Percentiles rank a stretch among this genome's conserved stretches.
Conservation (phyloP, 1,139 yeast genomes). For the Sporopachydermia cereana region DNA sequence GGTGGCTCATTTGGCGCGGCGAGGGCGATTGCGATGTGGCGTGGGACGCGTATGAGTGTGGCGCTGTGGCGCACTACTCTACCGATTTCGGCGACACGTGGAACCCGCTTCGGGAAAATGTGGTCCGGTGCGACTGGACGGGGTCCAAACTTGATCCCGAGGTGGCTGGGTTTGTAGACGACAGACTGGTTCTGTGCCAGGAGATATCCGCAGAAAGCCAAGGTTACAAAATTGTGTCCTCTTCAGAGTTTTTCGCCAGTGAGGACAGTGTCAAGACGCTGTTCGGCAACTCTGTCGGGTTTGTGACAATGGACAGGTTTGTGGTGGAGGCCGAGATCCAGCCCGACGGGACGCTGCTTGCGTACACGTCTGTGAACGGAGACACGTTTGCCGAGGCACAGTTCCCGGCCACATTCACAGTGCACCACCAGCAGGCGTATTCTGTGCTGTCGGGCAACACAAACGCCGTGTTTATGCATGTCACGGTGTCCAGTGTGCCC, state of each 20-base stretch:
- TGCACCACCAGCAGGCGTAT: constrained; percentile 63
- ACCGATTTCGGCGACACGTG: constrained; percentile 54
- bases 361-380: constrained; percentile 81
- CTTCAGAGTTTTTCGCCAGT: constrained; percentile 42
- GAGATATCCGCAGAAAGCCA: constrained; percentile 16
- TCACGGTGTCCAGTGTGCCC: constrained; percentile 45
- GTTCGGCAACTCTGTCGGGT: constrained; percentile 49
- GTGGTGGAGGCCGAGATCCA: constrained; percentile 52
- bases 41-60: constrained; percentile 34
- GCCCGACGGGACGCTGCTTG: constrained; percentile 36
- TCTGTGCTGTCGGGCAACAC: constrained; percentile 72
- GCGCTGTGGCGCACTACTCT: constrained; percentile 37
- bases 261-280: constrained; percentile 19
- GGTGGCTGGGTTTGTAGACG: constrained; percentile 22
- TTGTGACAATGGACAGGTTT: constrained; percentile 53
- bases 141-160: constrained; percentile 23
- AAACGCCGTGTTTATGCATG: constrained; percentile 71
- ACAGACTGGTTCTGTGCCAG: constrained; percentile 55
- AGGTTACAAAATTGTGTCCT: constrained; percentile 31
- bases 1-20: constrained; percentile 64
- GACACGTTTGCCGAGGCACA: constrained; percentile 60
- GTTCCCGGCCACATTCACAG: constrained; percentile 60
- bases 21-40: constrained; percentile 42
- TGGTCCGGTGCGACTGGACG: constrained; percentile 55
- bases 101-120: constrained; percentile 37